Conservation (phyloP, 352 stramenopile species). For the Blastocystis sp. region DNA sequence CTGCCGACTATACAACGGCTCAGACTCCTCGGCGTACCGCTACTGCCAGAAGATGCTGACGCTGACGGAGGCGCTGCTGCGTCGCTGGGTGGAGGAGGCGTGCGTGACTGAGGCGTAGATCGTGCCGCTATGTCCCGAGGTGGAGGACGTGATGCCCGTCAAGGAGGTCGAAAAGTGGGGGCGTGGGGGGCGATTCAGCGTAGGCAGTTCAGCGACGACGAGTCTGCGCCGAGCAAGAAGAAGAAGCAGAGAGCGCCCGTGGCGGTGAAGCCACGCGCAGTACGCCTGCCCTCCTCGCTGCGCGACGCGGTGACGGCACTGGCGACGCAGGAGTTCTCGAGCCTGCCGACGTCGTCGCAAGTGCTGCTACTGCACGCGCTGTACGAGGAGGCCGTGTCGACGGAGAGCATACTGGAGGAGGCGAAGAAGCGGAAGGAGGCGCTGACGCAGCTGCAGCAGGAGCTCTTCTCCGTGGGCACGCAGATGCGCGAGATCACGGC, state of each 20-base stretch:
- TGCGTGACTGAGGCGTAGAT: background rate
- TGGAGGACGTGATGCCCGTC: slow-evolving; percentile 25
- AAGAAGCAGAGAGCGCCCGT: background rate
- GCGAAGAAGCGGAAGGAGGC: slow-evolving; percentile 5
- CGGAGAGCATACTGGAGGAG: slow-evolving; percentile 77
- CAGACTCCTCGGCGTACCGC: slow-evolving; percentile 76
- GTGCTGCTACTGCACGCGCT: slow-evolving; percentile 77
- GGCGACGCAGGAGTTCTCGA: background rate
- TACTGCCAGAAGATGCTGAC: slow-evolving; percentile 47
- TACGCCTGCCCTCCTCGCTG: background rate
- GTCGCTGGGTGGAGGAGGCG: background rate
- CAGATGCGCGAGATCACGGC: slow-evolving; percentile 35
- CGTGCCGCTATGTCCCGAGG: slow-evolving; percentile 21
- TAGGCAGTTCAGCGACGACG: slow-evolving; percentile 11
- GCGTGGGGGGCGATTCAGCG: background rate
- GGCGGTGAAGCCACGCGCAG: background rate
- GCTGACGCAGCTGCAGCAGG: background rate
- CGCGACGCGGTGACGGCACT: background rate
- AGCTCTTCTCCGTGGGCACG: background rate
- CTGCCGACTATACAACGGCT: slow-evolving; percentile 80
- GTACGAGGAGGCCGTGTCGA: slow-evolving; percentile 76
- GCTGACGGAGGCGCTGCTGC: slow-evolving; percentile 18
- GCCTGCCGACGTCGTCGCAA: slow-evolving; percentile 75
- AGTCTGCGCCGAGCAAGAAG: background rate
- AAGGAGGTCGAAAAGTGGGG: background rate